Conservation (phyloP, 495 filamentous ascomycete genomes). For the Penicillium verhagenii region DNA sequence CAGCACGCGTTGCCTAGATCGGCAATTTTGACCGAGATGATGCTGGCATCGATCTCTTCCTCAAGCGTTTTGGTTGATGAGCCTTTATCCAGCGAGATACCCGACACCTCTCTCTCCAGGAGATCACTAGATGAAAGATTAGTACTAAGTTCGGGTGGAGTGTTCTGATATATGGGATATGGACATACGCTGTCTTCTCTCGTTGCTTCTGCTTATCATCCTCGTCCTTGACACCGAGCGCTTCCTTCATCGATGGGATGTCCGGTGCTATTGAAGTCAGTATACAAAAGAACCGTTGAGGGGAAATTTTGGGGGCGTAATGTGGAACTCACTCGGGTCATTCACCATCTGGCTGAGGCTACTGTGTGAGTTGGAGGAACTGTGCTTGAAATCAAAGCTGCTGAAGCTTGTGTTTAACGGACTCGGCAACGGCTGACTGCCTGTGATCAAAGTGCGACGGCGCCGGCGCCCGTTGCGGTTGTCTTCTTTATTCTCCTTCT, state of each 20-base stretch:
- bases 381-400: slow-evolving; percentile 68
- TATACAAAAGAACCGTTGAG: background rate
- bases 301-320: no score
- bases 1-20: slow-evolving; percentile 98
- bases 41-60: slow-evolving; percentile 58
- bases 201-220: slow-evolving; percentile 78
- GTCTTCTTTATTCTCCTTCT: slow-evolving; percentile 75
- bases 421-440: slow-evolving; percentile 93
- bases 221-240: slow-evolving; percentile 57
- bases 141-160: background rate
- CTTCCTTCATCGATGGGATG: slow-evolving; percentile 58
- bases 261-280: slow-evolving; percentile 17
- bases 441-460: slow-evolving; percentile 91
- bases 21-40: slow-evolving; percentile 98
- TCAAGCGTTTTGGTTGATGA: slow-evolving; percentile 39
- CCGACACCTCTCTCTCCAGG: slow-evolving; percentile 86
- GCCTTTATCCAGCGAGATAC: slow-evolving; percentile 86
- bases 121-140: slow-evolving; percentile 66
- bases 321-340: slow-evolving; percentile 69
- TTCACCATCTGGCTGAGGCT: slow-evolving; percentile 82
- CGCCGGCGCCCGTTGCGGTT: slow-evolving; percentile 91
- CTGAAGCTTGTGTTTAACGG: slow-evolving; percentile 90
- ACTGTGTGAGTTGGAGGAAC: slow-evolving; percentile 70
- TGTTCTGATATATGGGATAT: no score
- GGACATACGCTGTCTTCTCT: slow-evolving; percentile 89